Evolutionary conservation across 768 basidiomycete genomes (phyloP).

Genomic region (Hysterangium stoloniferum): DNA sequence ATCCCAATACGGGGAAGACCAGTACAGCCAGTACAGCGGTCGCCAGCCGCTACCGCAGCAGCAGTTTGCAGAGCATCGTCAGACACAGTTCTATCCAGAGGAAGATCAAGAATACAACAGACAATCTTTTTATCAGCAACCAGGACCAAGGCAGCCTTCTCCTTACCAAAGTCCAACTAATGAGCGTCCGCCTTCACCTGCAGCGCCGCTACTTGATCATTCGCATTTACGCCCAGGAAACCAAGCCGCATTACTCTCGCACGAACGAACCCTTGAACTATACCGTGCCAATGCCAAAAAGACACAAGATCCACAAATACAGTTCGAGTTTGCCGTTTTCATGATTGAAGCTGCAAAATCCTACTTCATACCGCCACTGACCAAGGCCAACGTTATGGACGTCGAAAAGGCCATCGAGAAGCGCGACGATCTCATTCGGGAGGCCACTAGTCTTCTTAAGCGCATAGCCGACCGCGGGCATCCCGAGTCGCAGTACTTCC

Average conservation of each 20-base stretch:
- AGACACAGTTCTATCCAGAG: conserved; percentile 5
- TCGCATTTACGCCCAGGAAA: conserved; percentile 91
- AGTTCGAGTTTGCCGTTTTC: conserved; percentile 98
- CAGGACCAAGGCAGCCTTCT: neutral
- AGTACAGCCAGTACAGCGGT: conserved; percentile 1
- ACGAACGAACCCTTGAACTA: conserved; percentile 93
- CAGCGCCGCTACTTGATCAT: conserved; percentile 73
- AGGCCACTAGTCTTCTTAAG: conserved; percentile 82
- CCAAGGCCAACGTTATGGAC: conserved; percentile 67
- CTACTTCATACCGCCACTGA: conserved; percentile 64
- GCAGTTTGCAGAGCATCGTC: too few relatives aligned
- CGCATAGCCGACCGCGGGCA: conserved; percentile 91
- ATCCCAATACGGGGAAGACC: too few relatives aligned
- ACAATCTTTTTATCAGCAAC: conserved; percentile 3
- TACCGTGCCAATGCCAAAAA: conserved; percentile 98
- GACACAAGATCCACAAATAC: conserved; percentile 94
- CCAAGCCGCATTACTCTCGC: conserved; percentile 85
- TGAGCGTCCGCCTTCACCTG: conserved; percentile 28
- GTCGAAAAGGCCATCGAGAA: conserved; percentile 77
- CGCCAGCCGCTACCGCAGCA: too few relatives aligned
- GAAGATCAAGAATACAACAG: conserved; percentile 6
- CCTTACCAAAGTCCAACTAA: neutral
- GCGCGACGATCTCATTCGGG: conserved; percentile 80
- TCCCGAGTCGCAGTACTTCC: conserved; percentile 91
- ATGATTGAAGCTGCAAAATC: conserved; percentile 97